Base-by-base conservation (phyloP, 2,329 filamentous ascomycete species). In the Ophiostoma triangulosporum region DNA sequence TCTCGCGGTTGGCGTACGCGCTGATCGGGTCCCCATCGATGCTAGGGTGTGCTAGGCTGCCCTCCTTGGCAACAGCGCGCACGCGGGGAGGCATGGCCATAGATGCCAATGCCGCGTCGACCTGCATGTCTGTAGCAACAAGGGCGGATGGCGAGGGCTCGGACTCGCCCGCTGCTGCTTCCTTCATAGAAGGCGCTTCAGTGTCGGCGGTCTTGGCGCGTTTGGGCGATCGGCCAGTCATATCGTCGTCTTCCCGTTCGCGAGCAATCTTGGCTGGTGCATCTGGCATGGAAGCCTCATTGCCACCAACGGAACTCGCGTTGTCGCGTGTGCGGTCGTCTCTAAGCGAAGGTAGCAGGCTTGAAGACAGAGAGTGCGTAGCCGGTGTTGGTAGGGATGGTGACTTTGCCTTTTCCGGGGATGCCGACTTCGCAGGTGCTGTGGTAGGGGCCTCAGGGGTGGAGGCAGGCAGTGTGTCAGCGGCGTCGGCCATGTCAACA, bases 181-280 rank as follows among this genome's bases (percentile, higher is more conserved):
- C 53, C 15, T 46, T 14, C 3, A 24, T 59, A 7, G 59, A 52
- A 6, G 61, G 53, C 1, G 59, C 57, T 15, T 56, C 59, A 2
- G 27, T 33, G 11, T 58, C 66, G 31, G 72, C 70, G 1, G 87
- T 85, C 68, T 83, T 91, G 35, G 86, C 80, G 26, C 90, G 83
- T 72, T 96, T 96, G 1, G 88, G 78, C 15, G 79, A 78, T 52
- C 84, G 88, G 58, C 88, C 78, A 11, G 73, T 71, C 14, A 70
- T 70, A 1, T 72, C 71, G 58, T 95, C 88, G 4, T 88, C 83
- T 55, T 95, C 88, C 14, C 90, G 83, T 60, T 83, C 84, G 11
- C 88, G 81, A 1, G 87, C 75, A 12, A 84, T 64, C 68, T 90
- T 91, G 1, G 71, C 70, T 0, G 75, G 71, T 1, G 62, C 63